Evolutionary conservation across 805 yeast species (phyloP).

Genomic region (Lachancea meyersii): DNA sequence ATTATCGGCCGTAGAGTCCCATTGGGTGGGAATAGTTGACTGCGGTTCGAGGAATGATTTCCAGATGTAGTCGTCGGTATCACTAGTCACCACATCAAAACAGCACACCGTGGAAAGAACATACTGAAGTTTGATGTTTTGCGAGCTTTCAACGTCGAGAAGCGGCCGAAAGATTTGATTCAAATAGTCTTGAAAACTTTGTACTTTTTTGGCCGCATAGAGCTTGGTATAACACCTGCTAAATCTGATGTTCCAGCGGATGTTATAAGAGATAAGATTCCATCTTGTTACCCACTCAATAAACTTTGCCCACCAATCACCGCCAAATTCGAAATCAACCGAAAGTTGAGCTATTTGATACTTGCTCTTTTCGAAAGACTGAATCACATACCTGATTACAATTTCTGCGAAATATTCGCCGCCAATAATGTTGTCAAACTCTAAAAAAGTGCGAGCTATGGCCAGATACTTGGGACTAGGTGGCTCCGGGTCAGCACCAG

Average conservation of each 20-base stretch:
- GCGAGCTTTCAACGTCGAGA: conserved; percentile 22
- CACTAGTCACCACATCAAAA: conserved; percentile 28
- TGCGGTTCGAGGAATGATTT: conserved; percentile 16
- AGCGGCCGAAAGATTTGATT: conserved; percentile 32
- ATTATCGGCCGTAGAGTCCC: conserved; percentile 32
- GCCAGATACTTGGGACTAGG: conserved; percentile 24
- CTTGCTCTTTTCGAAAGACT: conserved; percentile 34
- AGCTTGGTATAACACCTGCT: conserved; percentile 30
- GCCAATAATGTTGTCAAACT: conserved; percentile 33
- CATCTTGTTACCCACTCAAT: conserved; percentile 34
- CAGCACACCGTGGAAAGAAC: conserved; percentile 31
- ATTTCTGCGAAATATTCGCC: conserved; percentile 37
- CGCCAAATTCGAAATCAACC: conserved; percentile 27
- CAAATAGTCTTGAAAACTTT: conserved; percentile 31
- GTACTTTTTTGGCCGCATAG: conserved; percentile 17
- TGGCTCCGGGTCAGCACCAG: conserved; percentile 16
- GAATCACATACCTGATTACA: conserved; percentile 30
- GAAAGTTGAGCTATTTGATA: conserved; percentile 37
- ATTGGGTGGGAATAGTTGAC: conserved; percentile 18
- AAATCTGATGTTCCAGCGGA: conserved; percentile 36
- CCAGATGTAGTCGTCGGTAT: conserved; percentile 27
- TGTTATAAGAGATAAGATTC: conserved; percentile 36
- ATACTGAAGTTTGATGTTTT: conserved; percentile 27
- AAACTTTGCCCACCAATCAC: conserved; percentile 33
- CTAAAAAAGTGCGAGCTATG: conserved; percentile 33